Percentiles rank a stretch among this genome's conserved stretches.
These are phyloP conservation scores for Symmetrospora coprosmae DNA, from an alignment of 768 basidiomycete genomes.

Conservation along the genomic window DNA sequence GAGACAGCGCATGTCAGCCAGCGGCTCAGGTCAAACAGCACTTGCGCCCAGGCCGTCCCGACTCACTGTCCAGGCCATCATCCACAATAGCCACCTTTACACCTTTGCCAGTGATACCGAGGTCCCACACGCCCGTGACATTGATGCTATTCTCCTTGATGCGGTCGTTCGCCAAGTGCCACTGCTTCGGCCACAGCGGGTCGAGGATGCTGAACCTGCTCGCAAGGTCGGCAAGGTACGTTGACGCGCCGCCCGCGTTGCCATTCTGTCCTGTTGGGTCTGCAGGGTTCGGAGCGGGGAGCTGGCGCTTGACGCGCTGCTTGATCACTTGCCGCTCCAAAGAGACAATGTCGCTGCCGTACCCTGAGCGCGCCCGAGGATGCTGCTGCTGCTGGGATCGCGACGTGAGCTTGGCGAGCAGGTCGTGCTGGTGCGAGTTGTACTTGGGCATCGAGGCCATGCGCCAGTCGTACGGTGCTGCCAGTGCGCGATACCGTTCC, in stretches of 20 bases:
- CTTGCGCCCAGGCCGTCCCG: background rate
- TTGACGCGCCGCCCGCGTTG: slow-evolving; percentile 5
- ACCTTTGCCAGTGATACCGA: slow-evolving; percentile 74
- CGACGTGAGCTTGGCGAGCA: background rate
- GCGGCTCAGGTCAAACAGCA: background rate
- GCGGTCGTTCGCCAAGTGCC: slow-evolving; percentile 86
- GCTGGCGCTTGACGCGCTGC: slow-evolving; percentile 36
- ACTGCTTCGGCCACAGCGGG: slow-evolving; percentile 69
- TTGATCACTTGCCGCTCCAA: slow-evolving; percentile 34
- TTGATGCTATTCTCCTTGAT: slow-evolving; percentile 65
- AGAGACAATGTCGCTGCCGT: slow-evolving; percentile 26
- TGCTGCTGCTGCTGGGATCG: background rate
- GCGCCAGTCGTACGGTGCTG: too few relatives aligned
- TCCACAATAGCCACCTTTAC: slow-evolving; percentile 80
- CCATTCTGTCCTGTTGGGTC: background rate
- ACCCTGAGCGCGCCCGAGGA: background rate
- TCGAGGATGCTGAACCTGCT: slow-evolving; percentile 57
- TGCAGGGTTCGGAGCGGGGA: slow-evolving; percentile 22
- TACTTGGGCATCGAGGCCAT: background rate
- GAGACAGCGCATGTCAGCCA: too few relatives aligned
- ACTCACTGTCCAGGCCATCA: slow-evolving; percentile 72
- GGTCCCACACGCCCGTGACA: slow-evolving; percentile 79
- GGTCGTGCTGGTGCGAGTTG: background rate
- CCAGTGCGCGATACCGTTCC: slow-evolving; percentile 12
- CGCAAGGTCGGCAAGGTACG: slow-evolving; percentile 38